phyloP scores from a whole-genome alignment of 2,329 filamentous ascomycete genomes.

The Ophiostoma himal-ulmi region DNA sequence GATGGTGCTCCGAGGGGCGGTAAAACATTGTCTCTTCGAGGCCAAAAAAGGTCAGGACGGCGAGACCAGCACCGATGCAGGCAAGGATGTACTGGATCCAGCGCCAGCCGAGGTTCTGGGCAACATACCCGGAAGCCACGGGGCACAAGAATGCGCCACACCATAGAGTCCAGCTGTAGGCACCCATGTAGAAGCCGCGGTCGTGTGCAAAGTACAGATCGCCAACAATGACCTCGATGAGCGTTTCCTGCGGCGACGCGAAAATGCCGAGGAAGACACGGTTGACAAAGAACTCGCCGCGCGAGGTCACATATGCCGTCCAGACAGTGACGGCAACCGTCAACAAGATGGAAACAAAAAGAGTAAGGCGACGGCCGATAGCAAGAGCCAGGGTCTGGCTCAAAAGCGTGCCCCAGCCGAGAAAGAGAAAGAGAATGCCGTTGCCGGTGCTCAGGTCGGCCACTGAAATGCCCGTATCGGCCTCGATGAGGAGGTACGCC shows the following conservation, averaged over 20 bases:
- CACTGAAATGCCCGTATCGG: background rate
- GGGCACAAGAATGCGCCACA: conserved; percentile 3
- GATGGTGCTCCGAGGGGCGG: background rate
- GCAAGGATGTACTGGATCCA: conserved; percentile 13
- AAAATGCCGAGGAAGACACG: conserved; percentile 8
- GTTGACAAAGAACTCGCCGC: conserved; percentile 7
- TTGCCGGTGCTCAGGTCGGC: conserved; percentile 6
- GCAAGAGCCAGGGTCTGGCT: background rate
- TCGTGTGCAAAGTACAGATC: conserved; percentile 8
- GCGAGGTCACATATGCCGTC: conserved; percentile 6
- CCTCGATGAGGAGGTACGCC: background rate
- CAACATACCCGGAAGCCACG: background rate
- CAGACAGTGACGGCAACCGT: background rate
- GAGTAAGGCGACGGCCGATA: background rate
- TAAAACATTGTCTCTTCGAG: conserved; percentile 10
- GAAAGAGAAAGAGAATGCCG: conserved; percentile 4
- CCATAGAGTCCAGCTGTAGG: conserved; percentile 10
- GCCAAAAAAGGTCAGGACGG: conserved; percentile 8
- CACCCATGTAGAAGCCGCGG: conserved; percentile 8
- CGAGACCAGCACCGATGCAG: background rate
- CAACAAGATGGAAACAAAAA: background rate
- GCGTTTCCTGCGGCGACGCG: conserved; percentile 1
- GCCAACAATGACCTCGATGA: conserved; percentile 7
- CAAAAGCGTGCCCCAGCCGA: conserved; percentile 3
- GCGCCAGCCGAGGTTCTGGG: background rate